Evolutionary conservation across 495 filamentous ascomycete genomes (phyloP).

Genomic region (Monascus purpureus): DNA sequence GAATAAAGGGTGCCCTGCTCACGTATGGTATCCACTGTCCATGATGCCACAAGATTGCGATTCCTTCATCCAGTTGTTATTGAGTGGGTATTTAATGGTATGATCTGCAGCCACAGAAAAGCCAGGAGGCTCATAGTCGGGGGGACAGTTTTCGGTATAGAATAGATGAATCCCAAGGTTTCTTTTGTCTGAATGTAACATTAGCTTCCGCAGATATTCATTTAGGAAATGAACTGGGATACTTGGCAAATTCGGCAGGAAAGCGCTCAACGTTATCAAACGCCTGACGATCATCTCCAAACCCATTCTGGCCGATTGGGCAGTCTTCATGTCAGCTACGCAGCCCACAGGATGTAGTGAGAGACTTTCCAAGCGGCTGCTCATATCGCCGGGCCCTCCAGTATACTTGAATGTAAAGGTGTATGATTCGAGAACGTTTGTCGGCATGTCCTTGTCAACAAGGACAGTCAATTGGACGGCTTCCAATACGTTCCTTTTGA

Average conservation of each 20-base stretch:
- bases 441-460: slow-evolving; percentile 18
- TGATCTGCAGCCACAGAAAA: slow-evolving; percentile 17
- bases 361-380: slow-evolving; percentile 15
- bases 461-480: slow-evolving; percentile 32
- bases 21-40: slow-evolving; percentile 24
- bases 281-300: slow-evolving; percentile 25
- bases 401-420: slow-evolving; percentile 37
- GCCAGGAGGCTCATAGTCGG: slow-evolving; percentile 25
- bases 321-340: slow-evolving; percentile 17
- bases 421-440: slow-evolving; percentile 33
- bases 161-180: slow-evolving; percentile 30
- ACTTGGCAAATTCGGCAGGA: slow-evolving; percentile 32
- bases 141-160: slow-evolving; percentile 27
- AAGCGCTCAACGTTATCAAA: slow-evolving; percentile 19
- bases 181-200: slow-evolving; percentile 15
- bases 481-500: slow-evolving; percentile 23
- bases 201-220: background rate
- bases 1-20: background rate
- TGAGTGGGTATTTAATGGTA: slow-evolving; percentile 20
- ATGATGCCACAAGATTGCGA: slow-evolving; percentile 14
- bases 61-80: slow-evolving; percentile 21
- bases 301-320: slow-evolving; percentile 18
- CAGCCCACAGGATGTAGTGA: slow-evolving; percentile 21
- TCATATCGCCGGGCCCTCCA: slow-evolving; percentile 4
- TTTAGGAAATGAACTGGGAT: slow-evolving; percentile 1